phyloP scores from a whole-genome alignment of 805 yeast genomes.

The Saccharomycopsis amapae region DNA sequence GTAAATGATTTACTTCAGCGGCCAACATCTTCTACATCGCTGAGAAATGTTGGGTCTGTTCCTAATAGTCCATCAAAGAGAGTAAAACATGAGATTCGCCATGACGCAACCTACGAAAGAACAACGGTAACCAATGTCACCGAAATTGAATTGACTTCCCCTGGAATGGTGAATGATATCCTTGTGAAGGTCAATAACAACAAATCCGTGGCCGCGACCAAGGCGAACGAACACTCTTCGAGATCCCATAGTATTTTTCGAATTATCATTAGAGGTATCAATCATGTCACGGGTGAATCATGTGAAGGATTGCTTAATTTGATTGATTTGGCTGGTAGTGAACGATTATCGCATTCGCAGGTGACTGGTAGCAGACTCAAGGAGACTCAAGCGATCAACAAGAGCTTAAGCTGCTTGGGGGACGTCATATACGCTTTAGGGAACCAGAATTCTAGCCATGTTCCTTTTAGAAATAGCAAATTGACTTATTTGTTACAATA shows the following conservation, averaged over 20 bases:
- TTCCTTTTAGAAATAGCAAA: slow-evolving; percentile 93
- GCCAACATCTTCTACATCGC: slow-evolving; percentile 7
- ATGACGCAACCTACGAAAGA: slow-evolving; percentile 44
- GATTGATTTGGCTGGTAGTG: slow-evolving; percentile 93
- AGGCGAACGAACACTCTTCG: slow-evolving; percentile 76
- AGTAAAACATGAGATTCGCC: slow-evolving; percentile 60
- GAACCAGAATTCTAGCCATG: slow-evolving; percentile 48
- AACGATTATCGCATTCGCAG: slow-evolving; percentile 66
- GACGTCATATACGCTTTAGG: slow-evolving; percentile 78
- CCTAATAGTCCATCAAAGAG: slow-evolving; percentile 22
- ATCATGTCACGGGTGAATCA: slow-evolving; percentile 40
- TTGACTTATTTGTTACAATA: slow-evolving; percentile 79
- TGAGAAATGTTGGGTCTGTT: no score
- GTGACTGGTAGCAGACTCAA: slow-evolving; percentile 72
- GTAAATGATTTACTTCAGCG: slow-evolving; percentile 56
- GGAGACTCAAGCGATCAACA: slow-evolving; percentile 87
- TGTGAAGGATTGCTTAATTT: slow-evolving; percentile 63
- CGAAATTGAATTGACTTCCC: slow-evolving; percentile 37
- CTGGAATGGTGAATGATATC: slow-evolving; percentile 42
- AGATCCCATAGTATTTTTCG: slow-evolving; percentile 85
- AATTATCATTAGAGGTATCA: slow-evolving; percentile 49
- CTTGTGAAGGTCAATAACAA: slow-evolving; percentile 50
- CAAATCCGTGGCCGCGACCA: slow-evolving; percentile 76
- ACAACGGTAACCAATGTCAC: slow-evolving; percentile 60
- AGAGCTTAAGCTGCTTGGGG: slow-evolving; percentile 79